These are phyloP conservation scores for Trypanosoma conorhini DNA, from an alignment of 208 protist species.

Conservation along the genomic window DNA sequence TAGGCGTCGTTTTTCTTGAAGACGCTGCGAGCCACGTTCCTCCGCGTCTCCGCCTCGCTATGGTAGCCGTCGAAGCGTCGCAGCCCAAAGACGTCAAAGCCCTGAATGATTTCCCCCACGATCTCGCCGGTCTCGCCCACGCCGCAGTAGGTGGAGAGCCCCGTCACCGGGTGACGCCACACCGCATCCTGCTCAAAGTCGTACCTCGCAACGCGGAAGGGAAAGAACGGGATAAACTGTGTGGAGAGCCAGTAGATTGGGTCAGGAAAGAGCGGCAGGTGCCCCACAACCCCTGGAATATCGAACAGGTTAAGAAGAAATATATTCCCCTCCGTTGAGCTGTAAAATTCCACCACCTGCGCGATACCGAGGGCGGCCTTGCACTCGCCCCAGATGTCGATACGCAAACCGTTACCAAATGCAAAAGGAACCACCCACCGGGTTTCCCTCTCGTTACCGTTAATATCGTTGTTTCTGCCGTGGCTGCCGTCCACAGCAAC, in stretches of 20 bases:
- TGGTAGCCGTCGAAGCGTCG: conserved; percentile 80
- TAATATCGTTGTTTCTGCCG: background rate
- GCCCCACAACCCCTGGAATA: conserved; percentile 49
- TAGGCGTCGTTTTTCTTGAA: conserved; percentile 50
- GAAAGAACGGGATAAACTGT: conserved; percentile 46
- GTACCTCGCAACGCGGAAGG: conserved; percentile 47
- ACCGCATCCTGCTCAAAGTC: conserved; percentile 50
- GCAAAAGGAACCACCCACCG: conserved; percentile 72
- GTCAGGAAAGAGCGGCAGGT: conserved; percentile 48
- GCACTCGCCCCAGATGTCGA: conserved; percentile 84
- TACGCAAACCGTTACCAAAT: conserved; percentile 88
- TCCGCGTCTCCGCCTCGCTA: conserved; percentile 31
- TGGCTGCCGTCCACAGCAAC: background rate
- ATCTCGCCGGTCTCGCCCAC: conserved; percentile 53
- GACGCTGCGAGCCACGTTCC: conserved; percentile 51
- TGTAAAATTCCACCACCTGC: conserved; percentile 87
- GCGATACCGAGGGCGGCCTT: conserved; percentile 46
- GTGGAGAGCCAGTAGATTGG: conserved; percentile 34
- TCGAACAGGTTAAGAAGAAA: conserved; percentile 67
- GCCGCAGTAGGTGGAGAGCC: conserved; percentile 36
- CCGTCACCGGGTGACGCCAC: conserved; percentile 40
- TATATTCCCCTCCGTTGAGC: conserved; percentile 82
- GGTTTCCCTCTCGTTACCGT: background rate
- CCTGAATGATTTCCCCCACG: conserved; percentile 51
- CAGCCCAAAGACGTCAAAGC: conserved; percentile 60